Evolutionary conservation across 179 eudicot species (phyloP), one percentile per base, ranked within the genome.

Genomic region (Amaranthus tricolor): DNA sequence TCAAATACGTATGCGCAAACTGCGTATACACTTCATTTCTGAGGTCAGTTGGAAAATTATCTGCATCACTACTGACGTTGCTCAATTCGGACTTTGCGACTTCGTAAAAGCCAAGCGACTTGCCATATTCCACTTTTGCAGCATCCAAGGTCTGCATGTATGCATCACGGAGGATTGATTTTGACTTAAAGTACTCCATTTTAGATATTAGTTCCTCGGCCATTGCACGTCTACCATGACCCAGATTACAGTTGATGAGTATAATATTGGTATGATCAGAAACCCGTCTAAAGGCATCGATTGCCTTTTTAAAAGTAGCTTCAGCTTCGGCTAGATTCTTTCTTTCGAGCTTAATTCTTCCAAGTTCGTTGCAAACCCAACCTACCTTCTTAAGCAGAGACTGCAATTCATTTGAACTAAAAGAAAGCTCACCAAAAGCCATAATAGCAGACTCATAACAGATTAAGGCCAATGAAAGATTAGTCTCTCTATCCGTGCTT

Each of bases 281-380:
- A 17, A 94, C 97, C 81, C 85, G 84, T 84, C 79, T 87, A 74
- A 94, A 94, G 54, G 96, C 88, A 77, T 70, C 82, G 15, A 94
- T 89, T 74, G 98, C 98, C 72, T 92, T 85, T 70, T 82, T 76
- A 88, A 89, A 94, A 24, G 95, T 96, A 84, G 68, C 77, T 85
- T 94, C 97, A 74, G 98, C 97, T 83, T 83, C 77, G 53, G 78
- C 81, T 85, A 90, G 74, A 62, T 90, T 91, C 75, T 89, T 92
- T 76, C 81, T 84, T 74, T 84, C 94, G 45, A 94, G 83, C 80
- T 90, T 82, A 68, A 71, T 79, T 78, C 98, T 88, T 73, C 98
- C 98, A 71, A 92, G 77, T 82, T 94, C 98, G 80, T 94, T 94
- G 86, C 96, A 94, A 70, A 88, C 96, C 98, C 98, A 94, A 77